Evolutionary conservation across 805 yeast genomes (phyloP), one percentile per base, ranked within the genome.

Genomic region (Peterozyma xylosa): DNA sequence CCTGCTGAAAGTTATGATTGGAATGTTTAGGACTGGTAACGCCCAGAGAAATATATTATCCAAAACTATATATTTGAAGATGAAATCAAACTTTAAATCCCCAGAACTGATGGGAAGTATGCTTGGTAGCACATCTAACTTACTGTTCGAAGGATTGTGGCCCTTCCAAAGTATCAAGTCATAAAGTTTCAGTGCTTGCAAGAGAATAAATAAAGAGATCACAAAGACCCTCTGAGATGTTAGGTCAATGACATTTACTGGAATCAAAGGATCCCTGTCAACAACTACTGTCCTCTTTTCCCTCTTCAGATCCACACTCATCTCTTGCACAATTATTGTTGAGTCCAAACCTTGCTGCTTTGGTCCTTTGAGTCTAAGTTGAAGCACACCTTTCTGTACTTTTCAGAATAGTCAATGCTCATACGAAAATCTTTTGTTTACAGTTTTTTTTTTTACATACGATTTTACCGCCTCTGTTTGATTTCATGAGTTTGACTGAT

Each of bases 111-210:
- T 30, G 1, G 44, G 37, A 18, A 34, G 41, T 13, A 45, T 45
- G 36, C 30, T 11, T 29, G 27, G 47, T 9, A 43, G 42, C 13
- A 41, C 11, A 29, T 40, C 11, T 66, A 42, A 52, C 55, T 13
- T 58, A 14, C 45, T 2, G 48, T 36, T 33, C 48, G 39, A 2
- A 59, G 39, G 5, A 50, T 34, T 27, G 52, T 69, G 73, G 21
- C 75, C 69, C 52, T 80, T 80, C 45, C 86, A 62, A 17, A 78
- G 58, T 32, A 81, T 63, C 36, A 86, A 61, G 57, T 87, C 95
- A 52, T 84, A 86, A 1, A 86, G 45, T 57, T 93, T 91, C 76
- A 85, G 85, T n/a, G 86, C 76, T 60, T 90, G 97, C n/a, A 91
- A 70, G 32, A 85, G 68, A 2, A 75, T 66, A 56, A 88, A 86